Percentiles rank a stretch among this genome's conserved stretches.
phyloP scores from a whole-genome alignment of 1,139 yeast species.

The Yamadazyma membranifaciens region DNA sequence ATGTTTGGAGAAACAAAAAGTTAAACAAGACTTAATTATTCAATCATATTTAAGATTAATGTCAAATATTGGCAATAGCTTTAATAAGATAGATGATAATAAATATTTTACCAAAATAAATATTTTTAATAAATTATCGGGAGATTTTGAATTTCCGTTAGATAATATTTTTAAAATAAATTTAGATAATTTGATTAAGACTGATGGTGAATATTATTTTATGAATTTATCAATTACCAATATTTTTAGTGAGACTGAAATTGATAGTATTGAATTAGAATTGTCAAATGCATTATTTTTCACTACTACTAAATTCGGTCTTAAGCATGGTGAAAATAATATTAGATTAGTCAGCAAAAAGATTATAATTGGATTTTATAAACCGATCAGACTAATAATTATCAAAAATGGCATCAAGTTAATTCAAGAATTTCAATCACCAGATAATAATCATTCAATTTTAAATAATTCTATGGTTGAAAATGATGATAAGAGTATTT shows the following conservation, averaged over 20 bases:
- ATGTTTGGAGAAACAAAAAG: conserved; percentile 55
- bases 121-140: conserved; percentile 22
- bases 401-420: conserved; percentile 18
- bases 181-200: conserved; percentile 25
- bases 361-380: conserved; percentile 26
- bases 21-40: conserved; percentile 22
- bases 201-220: conserved; percentile 25
- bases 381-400: conserved; percentile 20
- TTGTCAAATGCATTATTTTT: conserved; percentile 18
- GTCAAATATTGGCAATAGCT: conserved; percentile 25
- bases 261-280: conserved; percentile 21
- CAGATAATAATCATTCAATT: conserved; percentile 8
- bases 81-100: conserved; percentile 27
- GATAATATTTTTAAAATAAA: conserved; percentile 28
- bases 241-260: conserved; percentile 22
- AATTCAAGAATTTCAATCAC: conserved; percentile 8
- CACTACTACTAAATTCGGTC: conserved; percentile 2
- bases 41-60: conserved; percentile 34
- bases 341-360: conserved; percentile 22
- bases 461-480: conserved; percentile 10
- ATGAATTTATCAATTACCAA: conserved; percentile 25
- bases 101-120: conserved; percentile 18
- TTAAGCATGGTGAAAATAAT: conserved; percentile 10
- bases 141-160: conserved; percentile 26
- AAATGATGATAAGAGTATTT: conserved; percentile 8